Evolutionary conservation across 2,329 filamentous ascomycete genomes (phyloP).

Genomic region (Colletotrichum chlorophyti): DNA sequence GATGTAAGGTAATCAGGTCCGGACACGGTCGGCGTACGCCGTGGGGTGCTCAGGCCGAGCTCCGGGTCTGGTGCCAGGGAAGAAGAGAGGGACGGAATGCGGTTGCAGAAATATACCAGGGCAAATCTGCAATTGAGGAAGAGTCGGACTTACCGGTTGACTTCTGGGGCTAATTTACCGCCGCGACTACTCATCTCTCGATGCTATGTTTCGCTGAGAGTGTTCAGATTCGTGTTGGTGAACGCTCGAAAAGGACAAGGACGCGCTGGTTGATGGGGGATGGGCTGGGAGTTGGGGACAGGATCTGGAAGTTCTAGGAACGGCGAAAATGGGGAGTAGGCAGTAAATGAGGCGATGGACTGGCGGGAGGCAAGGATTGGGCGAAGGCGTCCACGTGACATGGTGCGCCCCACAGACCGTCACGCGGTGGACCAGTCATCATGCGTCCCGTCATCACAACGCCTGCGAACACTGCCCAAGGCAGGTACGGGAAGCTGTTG

Average conservation of each 20-base stretch:
- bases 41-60: conserved; percentile 14
- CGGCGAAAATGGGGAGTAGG: conserved; percentile 30
- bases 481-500: conserved; percentile 9
- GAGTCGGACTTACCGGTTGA: conserved; percentile 80
- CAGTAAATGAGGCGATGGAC: conserved; percentile 30
- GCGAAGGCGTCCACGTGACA: conserved; percentile 19
- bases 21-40: conserved; percentile 13
- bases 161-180: conserved; percentile 98
- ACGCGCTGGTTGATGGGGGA: conserved; percentile 35
- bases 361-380: conserved; percentile 28
- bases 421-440: conserved; percentile 27
- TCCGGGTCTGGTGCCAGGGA: conserved; percentile 23
- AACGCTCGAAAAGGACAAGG: conserved; percentile 34
- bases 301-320: conserved; percentile 29
- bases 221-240: conserved; percentile 26
- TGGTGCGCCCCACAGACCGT: conserved; percentile 4
- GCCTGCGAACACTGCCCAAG: too few species aligned
- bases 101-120: conserved; percentile 11
- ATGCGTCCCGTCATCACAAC: conserved; percentile 27
- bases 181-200: conserved; percentile 96
- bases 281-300: conserved; percentile 22
- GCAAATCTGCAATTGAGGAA: conserved; percentile 18
- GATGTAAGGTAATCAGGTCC: neutral
- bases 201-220: conserved; percentile 39
- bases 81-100: neutral